Base-by-base conservation (phyloP, 208 protist genomes). In the Trypanosoma congolense region DNA sequence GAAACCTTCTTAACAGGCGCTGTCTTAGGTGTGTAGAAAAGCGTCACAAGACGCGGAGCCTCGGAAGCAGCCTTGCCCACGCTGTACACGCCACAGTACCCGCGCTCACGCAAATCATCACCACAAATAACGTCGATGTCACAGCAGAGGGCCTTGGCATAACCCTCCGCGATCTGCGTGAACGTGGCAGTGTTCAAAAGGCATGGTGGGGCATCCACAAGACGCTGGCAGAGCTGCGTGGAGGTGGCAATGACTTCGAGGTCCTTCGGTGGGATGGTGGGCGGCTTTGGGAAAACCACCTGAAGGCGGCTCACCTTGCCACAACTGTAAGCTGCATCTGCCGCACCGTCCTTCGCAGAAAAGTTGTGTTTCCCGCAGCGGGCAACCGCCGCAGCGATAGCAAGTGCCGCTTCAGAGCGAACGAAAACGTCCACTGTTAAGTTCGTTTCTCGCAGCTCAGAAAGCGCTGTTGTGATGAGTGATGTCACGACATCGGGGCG, bases 191-290 rank as follows among this genome's bases (percentile, higher is more conserved):
- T 94, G 71, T 87, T 70, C 9, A 94, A 77, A 41, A 80, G 35
- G 65, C 70, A 75, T 10, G 87, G 41, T 36, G 87, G 87, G n/a
- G 83, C 70, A 64, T 94, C 87, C 21, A 94, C 78, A 46, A 94
- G 72, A 10, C 83, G 75, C 74, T 84, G 77, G 64, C 75, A 85
- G 55, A 94, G 74, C 68, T 94, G 87, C 33, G 86, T 73, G 12
- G 62, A 78, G 8, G 62, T 75, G 56, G 61, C 73, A 28, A 90
- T 45, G 44, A 75, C 57, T 44, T 78, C 51, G 9, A 92, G 65
- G 62, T 83, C 73, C 59, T 70, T 62, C n/a, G 62, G 60, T 24
- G 66, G 65, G 55, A 75, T 70, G 36, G 55, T 65, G 2, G 65
- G 73, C 49, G 61, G 57, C 9, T 63, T 58, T 16, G 80, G 59